Evolutionary conservation across 2,329 filamentous ascomycete genomes (phyloP).

Genomic region (Fusarium temperatum): DNA sequence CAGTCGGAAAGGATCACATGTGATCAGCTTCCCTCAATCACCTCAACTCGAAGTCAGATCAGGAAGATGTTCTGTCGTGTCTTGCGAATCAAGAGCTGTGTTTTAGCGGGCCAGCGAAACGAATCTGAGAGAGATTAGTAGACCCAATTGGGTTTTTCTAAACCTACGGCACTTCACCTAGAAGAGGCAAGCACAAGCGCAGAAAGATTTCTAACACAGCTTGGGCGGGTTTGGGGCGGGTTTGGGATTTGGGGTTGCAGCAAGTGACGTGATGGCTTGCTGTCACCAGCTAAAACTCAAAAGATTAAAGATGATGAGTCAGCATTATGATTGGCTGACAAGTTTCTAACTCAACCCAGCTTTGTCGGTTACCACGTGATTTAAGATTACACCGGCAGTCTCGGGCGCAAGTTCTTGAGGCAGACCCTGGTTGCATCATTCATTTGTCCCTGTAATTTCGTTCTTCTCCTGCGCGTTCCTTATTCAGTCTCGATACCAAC

Average conservation of each 20-base stretch:
- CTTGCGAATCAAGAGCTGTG: constrained; percentile 3
- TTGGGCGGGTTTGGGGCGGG: not conserved
- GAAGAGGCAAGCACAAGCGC: constrained; percentile 10
- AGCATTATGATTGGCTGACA: constrained; percentile 19
- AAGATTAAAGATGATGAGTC: constrained; percentile 1
- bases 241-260: constrained; percentile 2
- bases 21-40: not conserved
- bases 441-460: constrained; percentile 24
- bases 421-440: constrained; percentile 42
- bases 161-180: not conserved
- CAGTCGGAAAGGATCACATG: constrained; percentile 2
- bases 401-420: constrained; percentile 25
- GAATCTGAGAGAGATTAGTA: not conserved
- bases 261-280: constrained; percentile 32
- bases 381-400: constrained; percentile 30
- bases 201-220: not conserved
- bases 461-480: constrained; percentile 16
- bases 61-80: not conserved
- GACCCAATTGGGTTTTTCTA: not conserved
- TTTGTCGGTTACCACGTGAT: constrained; percentile 19
- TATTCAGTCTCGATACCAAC: constrained; percentile 7
- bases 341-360: not conserved
- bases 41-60: constrained; percentile 6
- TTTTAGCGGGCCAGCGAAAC: constrained; percentile 17
- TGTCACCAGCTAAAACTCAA: not conserved